Conservation (phyloP, 495 filamentous ascomycete genomes). For the Jackrogersella multiformis region DNA sequence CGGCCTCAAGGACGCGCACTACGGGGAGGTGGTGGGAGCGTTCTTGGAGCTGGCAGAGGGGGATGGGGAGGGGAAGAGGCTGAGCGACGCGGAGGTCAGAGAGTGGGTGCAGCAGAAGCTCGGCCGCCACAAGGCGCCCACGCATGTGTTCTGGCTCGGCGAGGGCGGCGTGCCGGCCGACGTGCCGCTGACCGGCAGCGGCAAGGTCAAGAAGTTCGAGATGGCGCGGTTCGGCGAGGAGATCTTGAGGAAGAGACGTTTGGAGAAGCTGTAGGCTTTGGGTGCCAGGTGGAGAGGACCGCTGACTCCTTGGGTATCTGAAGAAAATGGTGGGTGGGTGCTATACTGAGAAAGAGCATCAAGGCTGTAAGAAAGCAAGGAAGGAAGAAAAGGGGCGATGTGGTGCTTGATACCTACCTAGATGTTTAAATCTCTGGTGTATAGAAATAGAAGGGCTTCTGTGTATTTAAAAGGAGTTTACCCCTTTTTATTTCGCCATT, state of each 20-base stretch:
- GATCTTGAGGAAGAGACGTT: slow-evolving; percentile 53
- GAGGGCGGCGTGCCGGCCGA: slow-evolving; percentile 63
- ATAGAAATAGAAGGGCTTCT: background rate
- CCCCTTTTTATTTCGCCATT: too few species aligned
- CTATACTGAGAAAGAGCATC: background rate
- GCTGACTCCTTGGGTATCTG: background rate
- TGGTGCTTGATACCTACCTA: background rate
- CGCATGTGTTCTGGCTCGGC: slow-evolving; percentile 72
- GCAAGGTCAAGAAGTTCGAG: slow-evolving; percentile 75
- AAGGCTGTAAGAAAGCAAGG: background rate
- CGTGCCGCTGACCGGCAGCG: slow-evolving; percentile 73
- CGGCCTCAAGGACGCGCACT: slow-evolving; percentile 68
- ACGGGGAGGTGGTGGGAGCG: slow-evolving; percentile 73
- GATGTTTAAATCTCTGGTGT: too few species aligned
- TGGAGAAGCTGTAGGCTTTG: slow-evolving; percentile 50
- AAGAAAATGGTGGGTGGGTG: too few species aligned
- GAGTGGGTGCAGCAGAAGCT: slow-evolving; percentile 68
- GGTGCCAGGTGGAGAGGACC: background rate
- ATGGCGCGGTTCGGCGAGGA: slow-evolving; percentile 66
- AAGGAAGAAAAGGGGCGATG: slow-evolving; percentile 3
- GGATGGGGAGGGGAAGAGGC: slow-evolving; percentile 44
- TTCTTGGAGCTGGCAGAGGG: slow-evolving; percentile 58
- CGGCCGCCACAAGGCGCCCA: slow-evolving; percentile 73
- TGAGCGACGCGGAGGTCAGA: slow-evolving; percentile 60
- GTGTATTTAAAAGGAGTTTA: background rate